phyloP scores from a whole-genome alignment of 2,329 filamentous ascomycete genomes.

The Xylariaceae sp. region DNA sequence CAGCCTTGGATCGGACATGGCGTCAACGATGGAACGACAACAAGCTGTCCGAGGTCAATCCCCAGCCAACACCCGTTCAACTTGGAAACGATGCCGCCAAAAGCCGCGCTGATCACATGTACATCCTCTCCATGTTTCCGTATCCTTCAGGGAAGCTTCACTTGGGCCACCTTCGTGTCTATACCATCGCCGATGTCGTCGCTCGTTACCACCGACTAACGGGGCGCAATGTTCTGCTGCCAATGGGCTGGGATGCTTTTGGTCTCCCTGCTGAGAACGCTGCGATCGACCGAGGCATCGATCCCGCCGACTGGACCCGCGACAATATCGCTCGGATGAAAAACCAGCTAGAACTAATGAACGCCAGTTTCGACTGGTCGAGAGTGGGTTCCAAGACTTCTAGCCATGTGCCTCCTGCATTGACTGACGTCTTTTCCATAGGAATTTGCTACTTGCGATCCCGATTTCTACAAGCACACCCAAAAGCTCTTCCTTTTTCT shows the following conservation, averaged over 20 bases:
- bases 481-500: slow-evolving; percentile 84
- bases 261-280: slow-evolving; percentile 91
- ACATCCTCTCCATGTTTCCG: slow-evolving; percentile 90
- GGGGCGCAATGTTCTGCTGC: slow-evolving; percentile 77
- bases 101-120: slow-evolving; percentile 52
- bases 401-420: slow-evolving; percentile 13
- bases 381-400: slow-evolving; percentile 60
- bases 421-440: slow-evolving; percentile 43
- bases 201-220: slow-evolving; percentile 77
- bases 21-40: slow-evolving; percentile 49
- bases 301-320: slow-evolving; percentile 79
- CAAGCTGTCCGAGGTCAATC: slow-evolving; percentile 1
- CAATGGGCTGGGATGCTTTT: slow-evolving; percentile 97
- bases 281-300: slow-evolving; percentile 79
- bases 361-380: slow-evolving; percentile 83
- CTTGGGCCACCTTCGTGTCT: slow-evolving; percentile 85
- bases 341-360: slow-evolving; percentile 78
- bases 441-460: slow-evolving; percentile 85
- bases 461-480: slow-evolving; percentile 87
- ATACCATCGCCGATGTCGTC: slow-evolving; percentile 87
- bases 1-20: slow-evolving; percentile 59
- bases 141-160: slow-evolving; percentile 89
- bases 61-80: slow-evolving; percentile 1
- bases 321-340: slow-evolving; percentile 87
- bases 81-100: slow-evolving; percentile 21